Evolutionary conservation across 2,329 filamentous ascomycete species (phyloP), one percentile per base, ranked within the genome.

Genomic region (Drechslerella stenobrocha): DNA sequence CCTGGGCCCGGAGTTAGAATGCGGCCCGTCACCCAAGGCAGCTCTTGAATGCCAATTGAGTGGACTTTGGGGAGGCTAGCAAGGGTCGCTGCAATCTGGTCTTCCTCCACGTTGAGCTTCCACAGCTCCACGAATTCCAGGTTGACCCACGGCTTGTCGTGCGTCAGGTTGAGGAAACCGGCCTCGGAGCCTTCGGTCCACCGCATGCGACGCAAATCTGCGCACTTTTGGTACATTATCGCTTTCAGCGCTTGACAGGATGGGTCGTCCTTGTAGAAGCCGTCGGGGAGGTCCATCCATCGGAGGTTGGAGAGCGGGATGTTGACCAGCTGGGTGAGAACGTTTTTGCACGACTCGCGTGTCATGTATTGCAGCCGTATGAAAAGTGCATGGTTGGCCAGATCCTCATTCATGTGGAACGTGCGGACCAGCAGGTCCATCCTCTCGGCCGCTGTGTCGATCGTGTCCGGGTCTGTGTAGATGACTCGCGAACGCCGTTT

Each of bases 331-430:
- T 90, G 85, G 7, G 92, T 91, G 48, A 96, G 82, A 70, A 92
- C 88, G 55, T 88, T 83, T 75, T 93, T 90, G 75, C 83, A 88
- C 1, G 88, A 88, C 78, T 96, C 90, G 61, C 92, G 85, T 55
- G 92, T 87, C 92, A 96, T 96, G 77, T 96, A 96, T 4, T 92
- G 90, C 64, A 90, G 85, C 79, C 96, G 95, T 73, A 97, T 80
- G 73, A 87, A 90, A 74, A 86, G 79, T 3, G 96, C 89, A 40
- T 84, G 79, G 57, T 82, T 79, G 30, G 87, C 90, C 45, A 95
- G 76, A 47, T 78, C 84, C 20, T 84, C 83, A 69, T 90, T 87
- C 50, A 92, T 88, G 70, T 90, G 85, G 50, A 96, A 84, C 0
- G 90, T 90, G 69, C 90, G 84, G 75, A 87, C 88, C 46, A 97